Conservation (phyloP, 208 protist species). For the Trypanosoma boissoni region DNA sequence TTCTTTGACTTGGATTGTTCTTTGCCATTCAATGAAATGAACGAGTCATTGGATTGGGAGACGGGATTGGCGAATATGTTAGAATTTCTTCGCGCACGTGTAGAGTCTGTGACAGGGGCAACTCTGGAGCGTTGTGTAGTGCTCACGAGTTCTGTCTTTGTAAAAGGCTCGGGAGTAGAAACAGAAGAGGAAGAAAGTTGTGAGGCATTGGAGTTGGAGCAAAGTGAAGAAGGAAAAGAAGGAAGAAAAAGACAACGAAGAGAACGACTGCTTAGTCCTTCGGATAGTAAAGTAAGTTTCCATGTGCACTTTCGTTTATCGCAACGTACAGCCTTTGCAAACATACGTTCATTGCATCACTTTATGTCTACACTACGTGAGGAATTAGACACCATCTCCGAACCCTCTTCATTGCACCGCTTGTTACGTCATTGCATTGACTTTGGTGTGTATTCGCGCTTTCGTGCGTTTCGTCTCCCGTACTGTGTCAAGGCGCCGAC, state of each 20-base stretch:
- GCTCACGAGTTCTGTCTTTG: constrained; percentile 57
- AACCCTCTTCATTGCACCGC: constrained; percentile 3
- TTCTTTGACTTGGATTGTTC: constrained; percentile 83
- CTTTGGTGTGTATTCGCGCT: constrained; percentile 84
- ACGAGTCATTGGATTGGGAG: constrained; percentile 29
- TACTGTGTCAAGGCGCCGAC: constrained; percentile 73
- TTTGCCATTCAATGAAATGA: constrained; percentile 3
- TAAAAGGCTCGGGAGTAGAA: constrained; percentile 13
- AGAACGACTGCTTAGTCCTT: background rate
- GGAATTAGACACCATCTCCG: constrained; percentile 23
- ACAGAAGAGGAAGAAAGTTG: background rate
- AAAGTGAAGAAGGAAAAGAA: constrained; percentile 2
- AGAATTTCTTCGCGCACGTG: constrained; percentile 27
- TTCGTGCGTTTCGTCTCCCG: constrained; percentile 81
- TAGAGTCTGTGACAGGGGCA: constrained; percentile 37
- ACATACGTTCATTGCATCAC: constrained; percentile 51
- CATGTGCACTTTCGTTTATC: constrained; percentile 78
- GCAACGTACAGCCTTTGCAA: constrained; percentile 33
- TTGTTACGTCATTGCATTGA: constrained; percentile 62
- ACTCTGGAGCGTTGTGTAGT: constrained; percentile 50
- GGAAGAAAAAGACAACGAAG: constrained; percentile 3
- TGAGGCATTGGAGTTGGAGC: background rate
- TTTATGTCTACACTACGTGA: constrained; percentile 50
- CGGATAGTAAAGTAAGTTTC: constrained; percentile 67
- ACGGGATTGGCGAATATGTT: constrained; percentile 35